These are phyloP conservation scores for Claviceps arundinis DNA, from an alignment of 2,329 filamentous ascomycete species.

Conservation along the genomic window DNA sequence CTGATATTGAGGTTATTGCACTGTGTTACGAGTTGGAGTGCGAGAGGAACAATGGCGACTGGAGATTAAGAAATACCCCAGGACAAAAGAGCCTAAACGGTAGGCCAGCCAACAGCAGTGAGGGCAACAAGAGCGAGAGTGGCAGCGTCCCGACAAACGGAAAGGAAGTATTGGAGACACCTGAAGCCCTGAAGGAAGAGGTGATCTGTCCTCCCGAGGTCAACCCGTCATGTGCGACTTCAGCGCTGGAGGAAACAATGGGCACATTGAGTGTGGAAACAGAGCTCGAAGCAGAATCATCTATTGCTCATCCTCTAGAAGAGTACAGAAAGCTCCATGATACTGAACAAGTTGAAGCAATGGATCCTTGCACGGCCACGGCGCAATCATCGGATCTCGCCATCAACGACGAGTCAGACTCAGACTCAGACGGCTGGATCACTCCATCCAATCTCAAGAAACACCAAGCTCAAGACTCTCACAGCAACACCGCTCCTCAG, in stretches of 20 bases:
- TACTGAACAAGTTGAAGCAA: constrained; percentile 1
- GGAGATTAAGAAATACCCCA: constrained; percentile 65
- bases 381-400: constrained; percentile 1
- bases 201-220: constrained; percentile 4
- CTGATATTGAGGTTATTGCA: constrained; percentile 81
- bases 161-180: constrained; percentile 7
- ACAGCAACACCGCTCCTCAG: constrained; percentile 29
- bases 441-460: constrained; percentile 85
- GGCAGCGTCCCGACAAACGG: constrained; percentile 25
- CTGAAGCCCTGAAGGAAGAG: background rate
- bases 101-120: constrained; percentile 20
- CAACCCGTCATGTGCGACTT: constrained; percentile 12
- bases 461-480: constrained; percentile 56
- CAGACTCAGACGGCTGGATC: constrained; percentile 66
- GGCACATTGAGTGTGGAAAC: constrained; percentile 12
- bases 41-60: constrained; percentile 80
- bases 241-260: constrained; percentile 8
- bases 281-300: background rate
- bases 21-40: constrained; percentile 90
- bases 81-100: constrained; percentile 70
- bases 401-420: constrained; percentile 29
- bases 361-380: constrained; percentile 8
- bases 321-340: background rate
- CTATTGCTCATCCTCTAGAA: background rate
- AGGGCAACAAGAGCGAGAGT: background rate